A percentile compares a stretch with the other conserved stretches of the same genome.
Conservation (phyloP, 306 rosid genomes). For the Prosopis cineraria region DNA sequence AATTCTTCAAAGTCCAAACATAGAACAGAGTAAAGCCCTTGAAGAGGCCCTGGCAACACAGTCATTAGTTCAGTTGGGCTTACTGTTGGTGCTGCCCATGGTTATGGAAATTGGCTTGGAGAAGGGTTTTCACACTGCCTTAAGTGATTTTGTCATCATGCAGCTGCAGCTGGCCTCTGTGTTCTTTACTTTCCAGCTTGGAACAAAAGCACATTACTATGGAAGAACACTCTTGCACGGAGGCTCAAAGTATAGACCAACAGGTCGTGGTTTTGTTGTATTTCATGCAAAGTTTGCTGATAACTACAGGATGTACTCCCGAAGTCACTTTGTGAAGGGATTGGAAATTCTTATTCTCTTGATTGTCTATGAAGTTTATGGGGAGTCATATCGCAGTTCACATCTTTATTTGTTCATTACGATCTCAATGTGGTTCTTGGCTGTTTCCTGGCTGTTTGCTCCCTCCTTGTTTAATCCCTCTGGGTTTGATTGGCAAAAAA, state of each 20-base stretch:
- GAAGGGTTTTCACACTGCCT: constrained; percentile 58
- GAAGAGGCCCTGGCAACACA: constrained; percentile 61
- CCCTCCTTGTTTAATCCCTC: constrained; percentile 58
- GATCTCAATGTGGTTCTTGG: constrained; percentile 60
- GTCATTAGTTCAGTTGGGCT: constrained; percentile 53
- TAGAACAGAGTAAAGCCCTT: constrained; percentile 35
- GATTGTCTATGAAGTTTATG: constrained; percentile 47
- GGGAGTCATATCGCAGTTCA: constrained; percentile 26
- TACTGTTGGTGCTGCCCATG: constrained; percentile 57
- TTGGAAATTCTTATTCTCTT: constrained; percentile 55
- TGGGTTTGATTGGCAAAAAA: constrained; percentile 62
- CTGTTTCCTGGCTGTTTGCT: constrained; percentile 60
- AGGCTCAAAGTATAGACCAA: constrained; percentile 56
- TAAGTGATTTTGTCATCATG: constrained; percentile 55
- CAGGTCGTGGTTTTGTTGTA: constrained; percentile 61
- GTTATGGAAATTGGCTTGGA: constrained; percentile 63
- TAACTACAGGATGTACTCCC: constrained; percentile 56
- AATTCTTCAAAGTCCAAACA: constrained; percentile 15
- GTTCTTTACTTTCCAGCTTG: constrained; percentile 56
- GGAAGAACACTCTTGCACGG: constrained; percentile 62
- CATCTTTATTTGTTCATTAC: constrained; percentile 34
- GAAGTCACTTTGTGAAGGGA: constrained; percentile 61
- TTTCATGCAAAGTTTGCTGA: constrained; percentile 60
- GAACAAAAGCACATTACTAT: constrained; percentile 58
- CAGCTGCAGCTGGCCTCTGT: constrained; percentile 59